Base-by-base conservation (phyloP, 108 stramenopile genomes). In the Halocafeteria seosinensis region DNA sequence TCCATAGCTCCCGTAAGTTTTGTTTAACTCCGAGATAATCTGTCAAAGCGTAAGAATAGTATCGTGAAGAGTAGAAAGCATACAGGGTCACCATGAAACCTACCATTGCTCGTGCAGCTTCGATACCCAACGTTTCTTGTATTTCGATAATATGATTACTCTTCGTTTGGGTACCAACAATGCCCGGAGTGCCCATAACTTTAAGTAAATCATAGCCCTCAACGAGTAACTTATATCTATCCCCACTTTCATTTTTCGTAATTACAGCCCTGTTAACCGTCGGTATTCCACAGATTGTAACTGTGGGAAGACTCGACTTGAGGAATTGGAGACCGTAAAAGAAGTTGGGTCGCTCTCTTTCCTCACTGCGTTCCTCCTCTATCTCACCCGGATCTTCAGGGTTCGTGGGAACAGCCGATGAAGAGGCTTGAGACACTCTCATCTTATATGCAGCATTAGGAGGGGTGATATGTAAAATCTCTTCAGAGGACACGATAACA, bases 81-180 rank as follows among this genome's bases (percentile, higher is more conserved):
- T n/a, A n/a, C n/a, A n/a, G n/a, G n/a, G n/a, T n/a, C 13, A n/a
- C n/a, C n/a, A n/a, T n/a, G n/a, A n/a, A n/a, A n/a, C n/a, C n/a
- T n/a, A n/a, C n/a, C n/a, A 62, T 37, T 25, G 84, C 81, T 37
- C 95, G 76, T 31, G 95, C 95, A 6, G 95, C 95, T 75, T 98
- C 95, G 31, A 98, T 91, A 26, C 95, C 95, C 26, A 98, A 75
- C 1, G 85, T 85, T 42, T 66, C 52, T 70, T 89, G 85, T 38
- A 98, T 86, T 73, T 98, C 95, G 50, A 91, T 82, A 63, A 98
- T 81, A 69, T 98, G 93, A 73, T 98, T 98, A 11, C 90, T 89
- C 62, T 79, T 82, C 4, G 92, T 91, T 29, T 84, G 70, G 29
- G 69, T 62, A 31, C 88, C 90, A 76, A 91, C 91, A 37, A 98